Percentiles rank a stretch among this genome's conserved stretches.
Conservation (phyloP, 2,329 filamentous ascomycete species). For the Eurotiales sp. region DNA sequence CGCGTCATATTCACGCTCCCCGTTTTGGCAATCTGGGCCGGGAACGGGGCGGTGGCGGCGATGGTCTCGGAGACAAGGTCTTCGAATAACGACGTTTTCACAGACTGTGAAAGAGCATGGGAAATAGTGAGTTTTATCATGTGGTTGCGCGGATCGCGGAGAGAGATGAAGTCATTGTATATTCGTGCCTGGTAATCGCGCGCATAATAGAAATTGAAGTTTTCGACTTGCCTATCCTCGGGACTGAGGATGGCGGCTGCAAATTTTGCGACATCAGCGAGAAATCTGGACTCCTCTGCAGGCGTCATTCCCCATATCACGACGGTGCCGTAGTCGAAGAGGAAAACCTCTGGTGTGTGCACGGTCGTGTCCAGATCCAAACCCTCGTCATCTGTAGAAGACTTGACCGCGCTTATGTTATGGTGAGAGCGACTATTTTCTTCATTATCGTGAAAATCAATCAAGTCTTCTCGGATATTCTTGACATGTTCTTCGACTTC, state of each 20-base stretch:
- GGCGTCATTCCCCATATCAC: slow-evolving; percentile 98
- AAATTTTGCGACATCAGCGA: slow-evolving; percentile 92
- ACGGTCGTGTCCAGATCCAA: slow-evolving; percentile 81
- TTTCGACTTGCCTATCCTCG: slow-evolving; percentile 90
- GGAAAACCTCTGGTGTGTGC: slow-evolving; percentile 88
- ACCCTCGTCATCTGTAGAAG: slow-evolving; percentile 32
- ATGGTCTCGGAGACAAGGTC: slow-evolving; percentile 93
- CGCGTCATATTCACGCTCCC: slow-evolving; percentile 87
- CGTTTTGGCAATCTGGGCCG: slow-evolving; percentile 85
- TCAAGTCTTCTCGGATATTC: slow-evolving; percentile 58
- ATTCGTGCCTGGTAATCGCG: slow-evolving; percentile 96
- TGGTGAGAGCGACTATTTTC: slow-evolving; percentile 32
- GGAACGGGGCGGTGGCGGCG: slow-evolving; percentile 86
- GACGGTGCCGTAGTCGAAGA: slow-evolving; percentile 96
- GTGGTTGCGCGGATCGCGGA: slow-evolving; percentile 91
- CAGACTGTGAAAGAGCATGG: slow-evolving; percentile 90
- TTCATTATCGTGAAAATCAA: slow-evolving; percentile 56
- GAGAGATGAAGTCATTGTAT: slow-evolving; percentile 98
- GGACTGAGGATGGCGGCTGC: slow-evolving; percentile 83
- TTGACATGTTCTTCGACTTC: slow-evolving; percentile 60
- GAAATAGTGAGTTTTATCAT: slow-evolving; percentile 98
- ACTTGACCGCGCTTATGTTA: slow-evolving; percentile 19
- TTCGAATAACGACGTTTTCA: slow-evolving; percentile 97
- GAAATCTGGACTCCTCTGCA: slow-evolving; percentile 82
- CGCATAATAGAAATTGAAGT: slow-evolving; percentile 99